These are phyloP conservation scores for Cyclotella cryptica DNA, from an alignment of 108 stramenopile species.

Conservation along the genomic window DNA sequence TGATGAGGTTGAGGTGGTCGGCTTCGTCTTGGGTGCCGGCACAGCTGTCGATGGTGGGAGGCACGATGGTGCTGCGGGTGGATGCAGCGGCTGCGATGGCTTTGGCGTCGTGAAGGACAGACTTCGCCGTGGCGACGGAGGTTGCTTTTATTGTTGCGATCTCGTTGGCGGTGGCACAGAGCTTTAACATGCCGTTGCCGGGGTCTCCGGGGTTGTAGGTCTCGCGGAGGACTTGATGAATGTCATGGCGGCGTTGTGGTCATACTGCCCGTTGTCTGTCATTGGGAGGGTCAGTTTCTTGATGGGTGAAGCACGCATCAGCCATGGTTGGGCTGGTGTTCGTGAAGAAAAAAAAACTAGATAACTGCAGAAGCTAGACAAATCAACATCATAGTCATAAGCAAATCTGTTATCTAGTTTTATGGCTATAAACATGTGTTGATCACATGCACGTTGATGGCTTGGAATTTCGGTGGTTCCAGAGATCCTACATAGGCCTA, in stretches of 20 bases:
- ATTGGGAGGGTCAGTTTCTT: slow-evolving; percentile 2
- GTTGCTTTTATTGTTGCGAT: too few relatives aligned
- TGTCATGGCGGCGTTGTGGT: background rate
- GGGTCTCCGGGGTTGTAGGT: slow-evolving; percentile 9
- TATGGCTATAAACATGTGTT: background rate
- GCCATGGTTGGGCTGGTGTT: background rate
- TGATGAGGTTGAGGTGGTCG: slow-evolving; percentile 1
- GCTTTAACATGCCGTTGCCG: slow-evolving; percentile 4
- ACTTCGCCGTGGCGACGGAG: too few relatives aligned
- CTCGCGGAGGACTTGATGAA: background rate
- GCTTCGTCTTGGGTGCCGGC: background rate
- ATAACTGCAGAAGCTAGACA: slow-evolving; percentile 6
- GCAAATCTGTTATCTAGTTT: too few relatives aligned
- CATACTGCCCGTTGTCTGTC: background rate
- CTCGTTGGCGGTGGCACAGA: background rate
- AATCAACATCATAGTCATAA: too few relatives aligned
- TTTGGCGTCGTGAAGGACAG: too few relatives aligned
- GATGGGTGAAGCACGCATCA: slow-evolving; percentile 7
- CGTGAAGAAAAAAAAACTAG: background rate
- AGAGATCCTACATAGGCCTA: too few relatives aligned
- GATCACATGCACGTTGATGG: too few relatives aligned
- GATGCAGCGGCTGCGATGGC: too few relatives aligned
- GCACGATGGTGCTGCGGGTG: background rate
- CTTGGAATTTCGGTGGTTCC: too few relatives aligned
- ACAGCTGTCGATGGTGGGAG: background rate